Percentiles rank a stretch among this genome's conserved stretches.
Evolutionary conservation across 2,329 filamentous ascomycete species (phyloP).

Genomic region (Teratosphaeria zuluensis): DNA sequence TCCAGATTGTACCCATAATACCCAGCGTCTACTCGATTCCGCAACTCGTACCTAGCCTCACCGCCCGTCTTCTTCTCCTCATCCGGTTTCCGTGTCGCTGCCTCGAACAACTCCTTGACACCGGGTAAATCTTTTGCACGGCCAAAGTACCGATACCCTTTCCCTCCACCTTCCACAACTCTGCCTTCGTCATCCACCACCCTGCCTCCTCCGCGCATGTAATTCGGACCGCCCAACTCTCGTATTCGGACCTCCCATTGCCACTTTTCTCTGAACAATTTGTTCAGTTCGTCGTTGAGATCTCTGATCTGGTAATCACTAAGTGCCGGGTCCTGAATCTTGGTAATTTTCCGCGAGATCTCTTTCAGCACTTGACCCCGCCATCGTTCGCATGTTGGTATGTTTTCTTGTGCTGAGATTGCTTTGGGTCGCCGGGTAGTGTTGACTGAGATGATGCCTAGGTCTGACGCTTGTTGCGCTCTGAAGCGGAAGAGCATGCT

Average conservation of each 20-base stretch:
- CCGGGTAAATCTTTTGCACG: conserved; percentile 81
- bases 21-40: conserved; percentile 74
- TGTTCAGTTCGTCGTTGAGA: conserved; percentile 98
- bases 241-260: conserved; percentile 98
- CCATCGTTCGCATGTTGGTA: conserved; percentile 93
- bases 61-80: conserved; percentile 43
- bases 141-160: conserved; percentile 91
- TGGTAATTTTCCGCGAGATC: conserved; percentile 90
- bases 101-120: conserved; percentile 92
- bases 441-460: conserved; percentile 89
- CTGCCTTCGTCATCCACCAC: conserved; percentile 46
- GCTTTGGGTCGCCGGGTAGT: conserved; percentile 82
- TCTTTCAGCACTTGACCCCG: conserved; percentile 95
- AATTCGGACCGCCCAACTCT: conserved; percentile 93
- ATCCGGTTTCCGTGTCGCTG: conserved; percentile 44
- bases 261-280: conserved; percentile 96
- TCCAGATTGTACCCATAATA: conserved; percentile 94
- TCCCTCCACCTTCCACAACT: conserved; percentile 58
- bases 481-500: conserved; percentile 99
- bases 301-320: conserved; percentile 96
- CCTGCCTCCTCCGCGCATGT: conserved; percentile 61
- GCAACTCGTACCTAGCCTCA: conserved; percentile 55
- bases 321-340: conserved; percentile 85
- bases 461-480: conserved; percentile 88
- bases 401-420: conserved; percentile 75